Conservation (phyloP, 2,329 filamentous ascomycete genomes). For the Pseudogymnoascus destructans region DNA sequence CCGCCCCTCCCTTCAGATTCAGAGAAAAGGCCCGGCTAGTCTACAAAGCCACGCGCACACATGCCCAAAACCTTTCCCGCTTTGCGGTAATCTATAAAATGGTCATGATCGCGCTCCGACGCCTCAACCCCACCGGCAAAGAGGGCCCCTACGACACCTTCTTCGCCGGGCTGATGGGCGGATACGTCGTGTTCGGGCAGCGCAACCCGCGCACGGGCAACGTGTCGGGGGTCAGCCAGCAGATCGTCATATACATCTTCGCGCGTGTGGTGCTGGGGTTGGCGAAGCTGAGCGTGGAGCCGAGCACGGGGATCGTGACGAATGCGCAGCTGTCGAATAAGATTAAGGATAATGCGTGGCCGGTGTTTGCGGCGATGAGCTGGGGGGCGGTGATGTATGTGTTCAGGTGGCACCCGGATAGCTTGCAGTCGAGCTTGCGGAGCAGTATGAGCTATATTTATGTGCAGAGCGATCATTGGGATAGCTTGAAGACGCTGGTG, state of each 20-base stretch:
- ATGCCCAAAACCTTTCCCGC: conserved; percentile 80
- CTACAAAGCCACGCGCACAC: conserved; percentile 73
- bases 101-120: conserved; percentile 61
- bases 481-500: conserved; percentile 69
- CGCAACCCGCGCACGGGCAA: conserved; percentile 48
- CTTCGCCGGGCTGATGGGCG: conserved; percentile 73
- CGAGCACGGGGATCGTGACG: conserved; percentile 38
- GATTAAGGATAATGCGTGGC: conserved; percentile 69
- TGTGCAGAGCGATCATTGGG: conserved; percentile 77
- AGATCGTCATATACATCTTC: conserved; percentile 97
- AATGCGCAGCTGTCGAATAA: conserved; percentile 29
- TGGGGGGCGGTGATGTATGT: conserved; percentile 95
- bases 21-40: conserved; percentile 68
- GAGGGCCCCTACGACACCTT: conserved; percentile 70
- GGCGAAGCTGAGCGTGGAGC: conserved; percentile 69
- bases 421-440: conserved; percentile 78
- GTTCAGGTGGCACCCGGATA: conserved; percentile 83
- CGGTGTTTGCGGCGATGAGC: conserved; percentile 76
- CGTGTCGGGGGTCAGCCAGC: conserved; percentile 75
- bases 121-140: conserved; percentile 45
- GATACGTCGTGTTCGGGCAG: conserved; percentile 80
- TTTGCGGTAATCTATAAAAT: conserved; percentile 89
- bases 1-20: conserved; percentile 32
- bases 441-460: conserved; percentile 98
- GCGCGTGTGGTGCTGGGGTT: conserved; percentile 77